Evolutionary conservation across 805 yeast genomes (phyloP).

Genomic region (Starmerella khaoyaiensis): DNA sequence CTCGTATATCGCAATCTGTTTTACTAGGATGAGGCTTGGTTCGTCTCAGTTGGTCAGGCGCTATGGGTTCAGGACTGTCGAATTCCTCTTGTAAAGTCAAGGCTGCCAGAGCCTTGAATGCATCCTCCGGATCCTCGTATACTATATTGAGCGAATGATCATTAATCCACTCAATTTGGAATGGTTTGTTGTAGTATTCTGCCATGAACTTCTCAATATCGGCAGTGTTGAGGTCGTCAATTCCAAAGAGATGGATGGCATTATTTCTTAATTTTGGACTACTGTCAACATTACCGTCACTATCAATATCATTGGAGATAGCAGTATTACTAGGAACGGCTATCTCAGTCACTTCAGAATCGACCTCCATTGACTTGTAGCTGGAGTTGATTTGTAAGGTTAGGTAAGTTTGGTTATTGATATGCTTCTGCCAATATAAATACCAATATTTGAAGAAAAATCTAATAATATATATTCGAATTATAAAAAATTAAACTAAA

Average conservation of each 20-base stretch:
- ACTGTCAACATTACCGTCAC: background rate
- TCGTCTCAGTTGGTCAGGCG: slow-evolving; percentile 19
- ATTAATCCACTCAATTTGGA: slow-evolving; percentile 49
- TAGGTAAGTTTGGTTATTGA: background rate
- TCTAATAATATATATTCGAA: too few species aligned
- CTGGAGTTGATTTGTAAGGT: background rate
- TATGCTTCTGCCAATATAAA: too few species aligned
- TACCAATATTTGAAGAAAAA: too few species aligned
- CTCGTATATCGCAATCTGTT: slow-evolving; percentile 28
- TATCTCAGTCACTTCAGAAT: background rate
- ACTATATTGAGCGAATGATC: slow-evolving; percentile 47
- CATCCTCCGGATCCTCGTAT: slow-evolving; percentile 34
- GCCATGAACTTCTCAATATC: slow-evolving; percentile 48
- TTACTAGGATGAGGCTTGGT: slow-evolving; percentile 30
- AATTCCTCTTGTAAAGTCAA: slow-evolving; percentile 28
- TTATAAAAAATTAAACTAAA: too few species aligned
- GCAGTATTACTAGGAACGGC: background rate
- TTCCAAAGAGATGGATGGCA: slow-evolving; percentile 44
- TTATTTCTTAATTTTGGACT: slow-evolving; percentile 34
- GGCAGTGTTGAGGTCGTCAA: slow-evolving; percentile 48
- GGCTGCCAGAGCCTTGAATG: slow-evolving; percentile 30
- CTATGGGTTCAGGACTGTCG: slow-evolving; percentile 17
- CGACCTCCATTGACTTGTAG: slow-evolving; percentile 1
- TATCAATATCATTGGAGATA: background rate
- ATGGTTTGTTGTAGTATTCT: slow-evolving; percentile 30